Base-by-base conservation (phyloP, 2,329 filamentous ascomycete species). In the Graphiopsis chlorocephala region DNA sequence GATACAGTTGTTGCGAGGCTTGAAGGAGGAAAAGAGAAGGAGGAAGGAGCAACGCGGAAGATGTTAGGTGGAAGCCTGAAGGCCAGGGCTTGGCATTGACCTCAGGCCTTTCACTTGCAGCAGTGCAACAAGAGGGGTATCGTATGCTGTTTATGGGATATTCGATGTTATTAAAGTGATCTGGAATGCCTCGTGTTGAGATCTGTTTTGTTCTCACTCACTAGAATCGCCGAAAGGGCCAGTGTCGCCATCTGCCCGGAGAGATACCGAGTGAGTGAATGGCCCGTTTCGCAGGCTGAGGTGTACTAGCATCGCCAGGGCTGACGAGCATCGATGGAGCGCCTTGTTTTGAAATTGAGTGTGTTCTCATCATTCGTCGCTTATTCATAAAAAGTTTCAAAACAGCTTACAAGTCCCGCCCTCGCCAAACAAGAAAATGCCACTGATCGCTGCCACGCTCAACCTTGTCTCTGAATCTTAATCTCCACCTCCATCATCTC, bases 401-500 rank as follows among this genome's bases (percentile, higher is more conserved):
- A 8, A 20, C 8, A 45, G 10, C n/a, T 20, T 20, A n/a, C 38
- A 45, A 45, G n/a, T 45, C 38, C 38, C n/a, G n/a, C n/a, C 38
- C 38, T 20, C 38, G n/a, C n/a, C 38, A 20, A 45, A 20, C 14
- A 10, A 45, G 10, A 12, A 45, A 11, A 20, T 11, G 6, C 38
- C 38, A 42, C 38, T 3, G 17, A 10, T 20, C 20, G 2, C 6
- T 8, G 4, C 38, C 38, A 3, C 20, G 2, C 11, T 15, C 17
- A 20, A 2, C 17, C 17, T 10, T 7, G 2, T 20, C 38, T 10
- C n/a, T 10, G 6, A 14, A 42, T 8, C 38, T 17, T 58, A 64
- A 14, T 71, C 69, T 29, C 68, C 69, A 23, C 64, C 66, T 25
- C 61, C 55, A 59, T 63, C 64, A 26, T 65, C 66, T n/a, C 64